Base-by-base conservation (phyloP, 768 basidiomycete species). In the Tulasnella sp. region DNA sequence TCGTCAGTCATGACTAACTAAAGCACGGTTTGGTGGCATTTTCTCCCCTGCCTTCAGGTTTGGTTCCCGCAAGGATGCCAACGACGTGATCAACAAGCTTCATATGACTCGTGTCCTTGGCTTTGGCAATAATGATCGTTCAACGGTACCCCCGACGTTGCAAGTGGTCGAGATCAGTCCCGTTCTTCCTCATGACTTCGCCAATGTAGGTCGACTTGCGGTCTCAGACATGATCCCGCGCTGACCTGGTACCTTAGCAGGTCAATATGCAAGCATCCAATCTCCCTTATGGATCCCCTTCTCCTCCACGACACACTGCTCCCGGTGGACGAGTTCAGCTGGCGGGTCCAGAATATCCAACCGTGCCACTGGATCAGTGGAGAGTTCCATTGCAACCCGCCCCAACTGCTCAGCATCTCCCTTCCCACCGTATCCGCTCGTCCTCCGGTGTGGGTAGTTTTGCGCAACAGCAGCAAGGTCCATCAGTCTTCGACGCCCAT, bases 111-210 rank as follows among this genome's bases (percentile, higher is more conserved):
- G 62, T 27, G 77, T 78, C 9, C 31, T 40, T 71, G 77, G 77
- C 5, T 78, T 58, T 34, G 71, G 14, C 21, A 68, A 68, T 39
- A 42, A 72, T 16, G 71, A 42, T 42, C 36, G 40, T 42, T 36
- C 71, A 21, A 72, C 36, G 1, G 71, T 72, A 34, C 34, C 71
- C 36, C 71, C 56, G 44, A 77, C 44, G 16, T 44, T 78, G 56
- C 77, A 78, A 40, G 77, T 78, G 24, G 48, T 71, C 24, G 62
- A 42, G 24, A 78, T 73, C 10, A 78, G 36, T 68, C 77, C 77
- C 18, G 21, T 73, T 10, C 44, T 19, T 48, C 39, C 76, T 52
- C 31, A 42, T n/a, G 52, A 52, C n/a, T 52, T 24, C 9, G 52
- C 52, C 5, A n/a, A 52, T 52, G 52, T 52, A n/a, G n/a, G 24